Percentiles rank a stretch among this genome's conserved stretches.
Conservation (phyloP, 2,329 filamentous ascomycete species). For the Trichophyton simii region DNA sequence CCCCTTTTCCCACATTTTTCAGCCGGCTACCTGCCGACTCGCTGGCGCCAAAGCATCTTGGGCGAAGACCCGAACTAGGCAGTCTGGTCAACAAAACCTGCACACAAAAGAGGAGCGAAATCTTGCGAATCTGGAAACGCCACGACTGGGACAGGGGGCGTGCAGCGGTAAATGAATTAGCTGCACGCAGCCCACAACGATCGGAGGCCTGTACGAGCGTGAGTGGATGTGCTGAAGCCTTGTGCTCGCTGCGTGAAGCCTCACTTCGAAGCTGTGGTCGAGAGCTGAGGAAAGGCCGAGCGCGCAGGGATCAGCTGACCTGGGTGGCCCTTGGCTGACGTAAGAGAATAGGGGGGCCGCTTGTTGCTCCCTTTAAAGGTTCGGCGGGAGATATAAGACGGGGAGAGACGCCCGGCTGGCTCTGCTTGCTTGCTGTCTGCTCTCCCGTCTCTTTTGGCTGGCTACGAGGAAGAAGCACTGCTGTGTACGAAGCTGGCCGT, state of each 20-base stretch:
- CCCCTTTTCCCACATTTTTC: neutral
- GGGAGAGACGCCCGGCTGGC: neutral
- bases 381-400: neutral
- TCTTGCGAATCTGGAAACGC: neutral
- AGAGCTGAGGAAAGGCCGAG: neutral
- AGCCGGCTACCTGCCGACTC: neutral
- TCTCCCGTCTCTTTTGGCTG: neutral
- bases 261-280: constrained; percentile 4
- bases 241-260: neutral
- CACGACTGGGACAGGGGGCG: neutral
- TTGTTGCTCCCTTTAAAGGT: too few relatives aligned
- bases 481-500: neutral
- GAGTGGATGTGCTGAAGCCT: constrained; percentile 1
- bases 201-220: neutral
- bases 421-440: too few relatives aligned
- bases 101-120: neutral
- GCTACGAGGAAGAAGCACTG: neutral
- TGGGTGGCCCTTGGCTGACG: neutral
- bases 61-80: neutral
- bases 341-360: neutral
- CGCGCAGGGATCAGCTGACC: neutral
- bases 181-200: neutral
- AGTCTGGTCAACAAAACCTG: neutral
- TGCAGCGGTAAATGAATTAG: neutral
- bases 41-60: neutral